phyloP scores from a whole-genome alignment of 2,329 filamentous ascomycete genomes.

The Apiospora hydei region DNA sequence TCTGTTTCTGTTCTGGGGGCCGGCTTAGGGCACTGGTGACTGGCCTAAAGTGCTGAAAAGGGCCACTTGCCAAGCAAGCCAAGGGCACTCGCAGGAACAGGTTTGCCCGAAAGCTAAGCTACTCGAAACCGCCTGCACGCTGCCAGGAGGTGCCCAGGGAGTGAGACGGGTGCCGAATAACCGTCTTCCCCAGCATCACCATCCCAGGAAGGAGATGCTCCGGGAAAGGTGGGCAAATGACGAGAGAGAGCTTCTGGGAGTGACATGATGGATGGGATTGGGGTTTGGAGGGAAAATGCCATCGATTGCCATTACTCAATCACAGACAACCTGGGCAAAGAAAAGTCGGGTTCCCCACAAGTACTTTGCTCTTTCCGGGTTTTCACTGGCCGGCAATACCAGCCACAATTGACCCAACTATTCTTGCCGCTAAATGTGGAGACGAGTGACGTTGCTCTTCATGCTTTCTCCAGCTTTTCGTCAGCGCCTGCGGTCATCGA shows the following conservation, averaged over 20 bases:
- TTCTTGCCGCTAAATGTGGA: constrained; percentile 4
- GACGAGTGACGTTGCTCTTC: constrained; percentile 11
- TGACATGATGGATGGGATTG: not conserved
- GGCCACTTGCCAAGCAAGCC: not conserved
- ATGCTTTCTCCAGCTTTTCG: constrained; percentile 18
- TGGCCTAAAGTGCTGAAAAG: not conserved
- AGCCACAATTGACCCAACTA: not conserved
- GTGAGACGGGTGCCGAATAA: not conserved
- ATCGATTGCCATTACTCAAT: not conserved
- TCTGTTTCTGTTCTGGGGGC: not conserved
- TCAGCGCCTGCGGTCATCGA: not conserved
- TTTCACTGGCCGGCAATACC: not conserved
- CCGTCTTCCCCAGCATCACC: constrained; percentile 4
- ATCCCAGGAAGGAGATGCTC: not conserved
- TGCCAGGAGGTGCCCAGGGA: not conserved
- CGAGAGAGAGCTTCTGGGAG: not conserved
- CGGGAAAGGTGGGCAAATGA: not conserved
- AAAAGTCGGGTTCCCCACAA: not conserved
- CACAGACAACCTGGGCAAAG: not conserved
- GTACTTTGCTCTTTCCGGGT: not conserved
- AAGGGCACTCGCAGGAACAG: not conserved
- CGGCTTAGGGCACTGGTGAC: not conserved
- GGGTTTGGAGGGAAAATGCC: not conserved
- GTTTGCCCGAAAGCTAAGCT: not conserved
- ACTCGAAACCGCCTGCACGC: not conserved